These are phyloP conservation scores for Iris pallida DNA, from an alignment of 116 monocot species.

Conservation along the genomic window DNA sequence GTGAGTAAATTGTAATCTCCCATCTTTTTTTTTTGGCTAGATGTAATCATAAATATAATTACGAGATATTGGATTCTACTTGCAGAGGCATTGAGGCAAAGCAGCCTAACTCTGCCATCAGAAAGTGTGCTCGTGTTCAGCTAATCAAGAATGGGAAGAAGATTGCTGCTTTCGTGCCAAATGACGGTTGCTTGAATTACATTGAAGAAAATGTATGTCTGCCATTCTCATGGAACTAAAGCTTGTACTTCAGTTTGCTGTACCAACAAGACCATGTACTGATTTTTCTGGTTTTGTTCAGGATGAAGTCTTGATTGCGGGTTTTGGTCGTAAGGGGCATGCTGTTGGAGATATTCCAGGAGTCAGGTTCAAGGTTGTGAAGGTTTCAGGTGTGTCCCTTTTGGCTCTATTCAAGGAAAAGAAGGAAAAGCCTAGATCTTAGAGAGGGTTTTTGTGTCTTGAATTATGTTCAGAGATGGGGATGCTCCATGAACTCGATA, in stretches of 20 bases:
- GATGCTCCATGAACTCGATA: too few relatives aligned
- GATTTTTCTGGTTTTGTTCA: conserved; percentile 6
- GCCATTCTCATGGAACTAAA: not conserved
- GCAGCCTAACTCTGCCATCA: conserved; percentile 52
- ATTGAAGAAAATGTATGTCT: conserved; percentile 51
- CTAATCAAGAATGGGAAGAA: conserved; percentile 51
- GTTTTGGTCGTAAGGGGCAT: conserved; percentile 47
- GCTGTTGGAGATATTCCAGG: conserved; percentile 49
- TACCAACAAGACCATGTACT: not conserved
- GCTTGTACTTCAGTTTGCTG: not conserved
- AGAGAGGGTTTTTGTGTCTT: not conserved
- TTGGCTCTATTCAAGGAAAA: conserved; percentile 43
- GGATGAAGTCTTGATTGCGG: conserved; percentile 52
- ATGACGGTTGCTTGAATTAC: conserved; percentile 51
- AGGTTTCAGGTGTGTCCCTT: conserved; percentile 45
- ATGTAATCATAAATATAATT: conserved; percentile 5
- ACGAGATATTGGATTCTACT: not conserved
- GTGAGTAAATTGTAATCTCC: not conserved
- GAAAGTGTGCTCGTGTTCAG: conserved; percentile 48
- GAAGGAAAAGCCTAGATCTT: conserved; percentile 52
- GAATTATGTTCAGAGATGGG: not conserved
- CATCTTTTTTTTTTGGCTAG: not conserved
- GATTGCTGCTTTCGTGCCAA: conserved; percentile 51
- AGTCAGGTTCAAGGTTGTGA: conserved; percentile 51
- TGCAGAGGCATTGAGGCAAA: conserved; percentile 47